These are phyloP conservation scores for Juglanconis oblonga DNA, from an alignment of 2,329 filamentous ascomycete genomes.

Conservation along the genomic window DNA sequence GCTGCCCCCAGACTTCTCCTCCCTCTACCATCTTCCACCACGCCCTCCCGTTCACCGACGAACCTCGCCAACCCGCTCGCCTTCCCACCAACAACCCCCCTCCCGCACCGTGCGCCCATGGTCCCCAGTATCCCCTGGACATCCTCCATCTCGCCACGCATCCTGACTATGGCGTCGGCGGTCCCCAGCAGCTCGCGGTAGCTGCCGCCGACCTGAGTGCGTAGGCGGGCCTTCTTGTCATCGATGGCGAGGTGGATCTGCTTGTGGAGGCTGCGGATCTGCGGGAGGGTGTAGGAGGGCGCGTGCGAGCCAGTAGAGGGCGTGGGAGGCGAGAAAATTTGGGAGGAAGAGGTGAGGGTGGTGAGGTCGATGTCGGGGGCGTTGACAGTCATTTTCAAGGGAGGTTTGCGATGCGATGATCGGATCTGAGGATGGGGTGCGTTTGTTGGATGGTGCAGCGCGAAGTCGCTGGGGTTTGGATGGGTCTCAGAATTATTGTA, in stretches of 20 bases:
- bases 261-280: slow-evolving; percentile 62
- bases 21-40: slow-evolving; percentile 25
- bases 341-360: slow-evolving; percentile 45
- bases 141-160: slow-evolving; percentile 74
- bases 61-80: slow-evolving; percentile 54
- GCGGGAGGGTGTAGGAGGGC: slow-evolving; percentile 52
- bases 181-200: slow-evolving; percentile 91
- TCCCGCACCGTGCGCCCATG: slow-evolving; percentile 76
- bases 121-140: slow-evolving; percentile 69
- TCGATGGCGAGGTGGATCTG: slow-evolving; percentile 57
- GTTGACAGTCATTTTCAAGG: slow-evolving; percentile 33
- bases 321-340: slow-evolving; percentile 44
- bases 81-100: slow-evolving; percentile 66
- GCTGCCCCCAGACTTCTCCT: slow-evolving; percentile 26
- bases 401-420: not conserved
- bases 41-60: slow-evolving; percentile 25
- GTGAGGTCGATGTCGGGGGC: slow-evolving; percentile 47
- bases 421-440: not conserved
- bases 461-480: not conserved
- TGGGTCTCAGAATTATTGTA: not conserved
- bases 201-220: slow-evolving; percentile 61
- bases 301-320: slow-evolving; percentile 30
- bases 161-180: slow-evolving; percentile 88
- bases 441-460: not conserved
- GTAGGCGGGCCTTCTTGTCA: slow-evolving; percentile 60